Evolutionary conservation across 2,329 filamentous ascomycete species (phyloP), one percentile per base, ranked within the genome.

Genomic region (Fusarium torulosum): DNA sequence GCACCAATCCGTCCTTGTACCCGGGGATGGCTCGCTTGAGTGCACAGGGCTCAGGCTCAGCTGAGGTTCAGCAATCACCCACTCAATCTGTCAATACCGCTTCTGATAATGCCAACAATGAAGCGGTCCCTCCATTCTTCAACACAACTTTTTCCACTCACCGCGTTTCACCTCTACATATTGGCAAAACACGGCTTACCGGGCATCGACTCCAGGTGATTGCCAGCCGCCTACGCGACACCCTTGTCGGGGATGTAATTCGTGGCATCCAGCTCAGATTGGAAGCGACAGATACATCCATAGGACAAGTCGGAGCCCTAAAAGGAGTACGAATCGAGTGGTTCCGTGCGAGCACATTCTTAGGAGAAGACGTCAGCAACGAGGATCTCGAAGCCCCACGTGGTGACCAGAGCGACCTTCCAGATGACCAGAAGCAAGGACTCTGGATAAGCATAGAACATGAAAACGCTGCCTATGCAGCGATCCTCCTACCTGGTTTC

Each of bases 131-230:
- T 23, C 81, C 81, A 4, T 84, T 89, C 74, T 86, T 86, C 79
- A 85, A 86, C 77, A 87, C 84, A 1, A 87, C 85, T 15, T 88
- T 87, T 66, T 85, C 86, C 5, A 83, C 83, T 7, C 83, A 87
- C 69, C 84, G 85, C 45, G 81, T 83, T 4, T 88, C 86, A 0
- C 85, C 86, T 2, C 77, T 89, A 1, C 82, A 83, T 71, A 59
- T 85, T 21, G 85, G 84, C 23, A 53, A 75, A 4, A 75, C 81
- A 4, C 70, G 71, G 15, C 77, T 87, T 1, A 77, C 77, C 0
- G 45, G 74, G 0, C 41, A 72, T 0, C 79, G 81, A 4, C 79
- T 88, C 4, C 74, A 78, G 15, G 56, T 74, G 0, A 77, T 88
- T 1, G 81, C 84, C 1, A 79, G 80, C 9, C 79, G 83, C 3